A percentile compares a stretch with the other conserved stretches of the same genome.
phyloP scores from a whole-genome alignment of 1,139 yeast genomes.

The Candida gigantensis region DNA sequence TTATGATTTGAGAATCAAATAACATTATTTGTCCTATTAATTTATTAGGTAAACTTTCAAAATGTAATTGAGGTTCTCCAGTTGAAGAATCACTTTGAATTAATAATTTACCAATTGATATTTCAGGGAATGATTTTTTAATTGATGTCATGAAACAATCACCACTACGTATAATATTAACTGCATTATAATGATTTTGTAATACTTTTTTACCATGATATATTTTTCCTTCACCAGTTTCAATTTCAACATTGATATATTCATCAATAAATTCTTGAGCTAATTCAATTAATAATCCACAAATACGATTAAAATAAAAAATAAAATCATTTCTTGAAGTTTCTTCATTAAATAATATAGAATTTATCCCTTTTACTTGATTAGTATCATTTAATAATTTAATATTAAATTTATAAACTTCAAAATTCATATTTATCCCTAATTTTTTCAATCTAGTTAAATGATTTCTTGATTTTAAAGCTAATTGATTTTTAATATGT shows the following conservation, averaged over 20 bases:
- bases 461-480: conserved; percentile 65
- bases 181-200: conserved; percentile 60
- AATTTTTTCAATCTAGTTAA: conserved; percentile 56
- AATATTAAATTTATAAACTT: conserved; percentile 30
- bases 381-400: conserved; percentile 56
- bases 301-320: conserved; percentile 81
- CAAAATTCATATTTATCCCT: conserved; percentile 42
- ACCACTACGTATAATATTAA: conserved; percentile 85
- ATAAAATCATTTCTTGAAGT: conserved; percentile 76
- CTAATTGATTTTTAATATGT: conserved; percentile 75
- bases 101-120: conserved; percentile 76
- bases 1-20: conserved; percentile 83
- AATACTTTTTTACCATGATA: conserved; percentile 41
- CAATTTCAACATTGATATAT: conserved; percentile 30
- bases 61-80: conserved; percentile 92
- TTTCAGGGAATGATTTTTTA: conserved; percentile 73
- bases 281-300: conserved; percentile 63
- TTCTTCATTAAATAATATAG: conserved; percentile 58
- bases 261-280: conserved; percentile 56
- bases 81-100: conserved; percentile 86
- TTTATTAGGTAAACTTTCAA: conserved; percentile 54
- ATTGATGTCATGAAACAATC: conserved; percentile 85
- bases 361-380: conserved; percentile 72
- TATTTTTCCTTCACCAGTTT: conserved; percentile 44
- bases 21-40: conserved; percentile 51